Evolutionary conservation across 805 yeast genomes (phyloP), one percentile per base, ranked within the genome.

Genomic region (Candida corydali): DNA sequence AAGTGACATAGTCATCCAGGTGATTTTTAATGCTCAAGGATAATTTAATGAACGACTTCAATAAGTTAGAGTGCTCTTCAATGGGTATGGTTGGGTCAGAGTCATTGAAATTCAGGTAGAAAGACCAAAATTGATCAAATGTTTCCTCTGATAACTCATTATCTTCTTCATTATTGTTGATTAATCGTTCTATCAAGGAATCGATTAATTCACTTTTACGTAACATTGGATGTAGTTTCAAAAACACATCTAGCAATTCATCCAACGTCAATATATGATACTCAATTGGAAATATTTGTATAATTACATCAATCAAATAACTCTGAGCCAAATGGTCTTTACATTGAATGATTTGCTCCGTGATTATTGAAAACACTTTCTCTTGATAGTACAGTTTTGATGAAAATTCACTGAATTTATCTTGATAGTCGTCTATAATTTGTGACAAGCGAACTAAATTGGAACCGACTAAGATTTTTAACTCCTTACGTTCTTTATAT

Each of bases 211-310:
- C 80, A 29, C 79, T 74, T 38, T 83, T 70, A 29, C 78, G 72
- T n/a, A 86, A 83, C 31, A 73, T 69, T 1, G 93, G 88, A 52
- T 78, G 80, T 42, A 93, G 65, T 39, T 76, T 71, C 37, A 80
- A 60, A 15, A 86, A 74, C 1, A 89, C 78, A 20, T 71, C 72
- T 46, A 93, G 68, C 45, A 85, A 77, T 22, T 65, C 61, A 36
- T 80, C 79, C 47, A 93, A 65, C 0, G 96, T 86, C 15, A 70
- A 70, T 41, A 88, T 62, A 51, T 93, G 98, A 57, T 83, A 91
- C 44, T 84, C 86, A 51, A 86, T 96, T 1, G 98, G 97, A 64
- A 93, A 93, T 1, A 89, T 94, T 55, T 91, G 97, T 38, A 89
- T 82, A 36, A 93, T 71, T 9, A 93, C 96, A 53, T 93, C 98